These are phyloP conservation scores for Drechslera avenae DNA, from an alignment of 2,329 filamentous ascomycete genomes.

Conservation along the genomic window DNA sequence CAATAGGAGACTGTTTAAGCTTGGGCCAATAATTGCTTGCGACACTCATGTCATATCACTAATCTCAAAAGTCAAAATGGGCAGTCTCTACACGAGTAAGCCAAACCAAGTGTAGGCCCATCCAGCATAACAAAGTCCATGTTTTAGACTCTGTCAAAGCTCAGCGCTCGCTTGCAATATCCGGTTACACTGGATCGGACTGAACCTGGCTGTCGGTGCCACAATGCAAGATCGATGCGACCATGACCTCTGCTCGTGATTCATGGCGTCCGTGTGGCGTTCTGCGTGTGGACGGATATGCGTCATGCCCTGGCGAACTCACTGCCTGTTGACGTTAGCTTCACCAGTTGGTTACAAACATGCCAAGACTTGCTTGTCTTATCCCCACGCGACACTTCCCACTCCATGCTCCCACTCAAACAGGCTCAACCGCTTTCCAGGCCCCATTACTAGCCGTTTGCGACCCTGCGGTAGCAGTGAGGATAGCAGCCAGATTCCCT, in stretches of 20 bases:
- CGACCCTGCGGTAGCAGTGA: conserved; percentile 10
- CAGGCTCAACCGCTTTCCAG: conserved; percentile 10
- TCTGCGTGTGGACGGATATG: conserved; percentile 36
- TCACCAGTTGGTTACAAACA: conserved; percentile 17
- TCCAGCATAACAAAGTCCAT: conserved; percentile 3
- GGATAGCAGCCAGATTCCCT: conserved; percentile 11
- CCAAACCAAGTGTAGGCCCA: too few relatives aligned
- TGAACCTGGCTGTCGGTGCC: conserved; percentile 44
- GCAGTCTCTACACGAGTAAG: not conserved
- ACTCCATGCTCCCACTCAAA: conserved; percentile 24
- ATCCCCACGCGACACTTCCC: conserved; percentile 34
- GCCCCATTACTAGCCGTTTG: conserved; percentile 22
- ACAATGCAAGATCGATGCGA: conserved; percentile 48
- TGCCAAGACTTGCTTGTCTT: conserved; percentile 36
- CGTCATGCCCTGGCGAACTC: conserved; percentile 35
- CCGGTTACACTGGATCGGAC: conserved; percentile 42
- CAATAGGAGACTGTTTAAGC: too few relatives aligned
- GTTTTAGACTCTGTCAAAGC: conserved; percentile 2
- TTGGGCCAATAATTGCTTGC: not conserved
- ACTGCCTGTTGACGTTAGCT: conserved; percentile 26
- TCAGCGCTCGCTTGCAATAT: conserved; percentile 22
- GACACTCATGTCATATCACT: too few relatives aligned
- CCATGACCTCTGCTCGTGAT: conserved; percentile 33
- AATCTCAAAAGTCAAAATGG: too few relatives aligned
- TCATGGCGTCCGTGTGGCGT: conserved; percentile 42